phyloP scores from a whole-genome alignment of 345 rosid species.

The Eucalyptus curtisii region DNA sequence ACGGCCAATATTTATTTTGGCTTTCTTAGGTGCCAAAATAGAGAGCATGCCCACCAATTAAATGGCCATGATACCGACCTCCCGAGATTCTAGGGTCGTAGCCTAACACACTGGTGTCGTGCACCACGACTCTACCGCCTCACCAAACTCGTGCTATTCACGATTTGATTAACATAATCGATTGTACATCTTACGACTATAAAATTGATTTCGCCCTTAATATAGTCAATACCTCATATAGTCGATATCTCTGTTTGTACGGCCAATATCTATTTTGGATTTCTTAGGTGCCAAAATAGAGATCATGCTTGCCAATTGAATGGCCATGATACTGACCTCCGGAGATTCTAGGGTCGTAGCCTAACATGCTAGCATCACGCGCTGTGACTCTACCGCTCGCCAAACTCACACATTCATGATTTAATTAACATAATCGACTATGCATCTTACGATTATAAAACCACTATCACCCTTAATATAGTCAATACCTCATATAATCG shows the following conservation, averaged over 20 bases:
- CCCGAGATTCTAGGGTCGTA: neutral
- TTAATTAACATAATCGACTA: accelerated
- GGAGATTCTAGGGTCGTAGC: neutral
- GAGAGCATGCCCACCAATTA: neutral
- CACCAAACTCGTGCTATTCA: neutral
- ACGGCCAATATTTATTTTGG: neutral
- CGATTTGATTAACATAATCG: neutral
- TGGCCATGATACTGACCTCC: neutral
- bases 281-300: neutral
- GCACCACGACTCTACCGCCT: accelerated
- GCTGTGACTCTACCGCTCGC: neutral
- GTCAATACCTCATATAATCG: neutral
- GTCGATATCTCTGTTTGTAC: accelerated
- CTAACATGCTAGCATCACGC: accelerated
- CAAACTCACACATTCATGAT: neutral
- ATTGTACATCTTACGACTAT: neutral
- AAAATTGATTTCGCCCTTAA: accelerated
- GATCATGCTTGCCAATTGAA: no score
- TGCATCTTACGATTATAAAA: neutral
- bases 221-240: neutral
- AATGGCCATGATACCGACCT: neutral
- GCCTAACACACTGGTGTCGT: neutral
- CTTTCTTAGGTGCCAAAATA: neutral
- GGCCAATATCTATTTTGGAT: neutral
- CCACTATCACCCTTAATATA: neutral